phyloP scores from a whole-genome alignment of 2,329 filamentous ascomycete species.

The Aspergillus japonicus region DNA sequence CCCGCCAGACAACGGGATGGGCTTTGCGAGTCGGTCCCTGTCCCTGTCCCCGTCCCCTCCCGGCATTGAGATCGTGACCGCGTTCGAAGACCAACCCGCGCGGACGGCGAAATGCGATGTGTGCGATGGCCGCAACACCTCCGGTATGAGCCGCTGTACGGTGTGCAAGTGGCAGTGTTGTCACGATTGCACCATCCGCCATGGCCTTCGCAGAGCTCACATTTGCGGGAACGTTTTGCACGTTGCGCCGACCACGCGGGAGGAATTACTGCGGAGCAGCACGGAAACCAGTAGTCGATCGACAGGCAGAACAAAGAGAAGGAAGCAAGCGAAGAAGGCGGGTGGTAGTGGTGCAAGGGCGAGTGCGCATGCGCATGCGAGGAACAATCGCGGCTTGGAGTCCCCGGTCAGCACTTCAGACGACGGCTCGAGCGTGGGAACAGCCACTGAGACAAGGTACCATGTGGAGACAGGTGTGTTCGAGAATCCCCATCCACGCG shows the following conservation, averaged over 20 bases:
- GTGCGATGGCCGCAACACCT: slow-evolving; percentile 35
- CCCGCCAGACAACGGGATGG: not conserved
- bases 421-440: too few species aligned
- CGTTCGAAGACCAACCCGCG: slow-evolving; percentile 30
- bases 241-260: not conserved
- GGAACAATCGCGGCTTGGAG: too few species aligned
- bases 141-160: slow-evolving; percentile 33
- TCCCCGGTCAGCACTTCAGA: too few species aligned
- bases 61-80: not conserved
- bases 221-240: slow-evolving; percentile 7
- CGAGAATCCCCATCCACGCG: too few species aligned
- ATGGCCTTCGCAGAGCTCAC: slow-evolving; percentile 18
- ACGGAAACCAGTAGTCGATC: too few species aligned
- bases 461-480: too few species aligned
- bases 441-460: too few species aligned
- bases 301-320: not conserved
- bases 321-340: not conserved
- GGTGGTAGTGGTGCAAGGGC: too few species aligned
- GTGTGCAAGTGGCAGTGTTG: slow-evolving; percentile 39
- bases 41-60: not conserved
- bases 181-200: slow-evolving; percentile 26
- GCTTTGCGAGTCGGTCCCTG: not conserved
- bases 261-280: not conserved
- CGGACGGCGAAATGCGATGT: slow-evolving; percentile 41
- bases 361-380: too few species aligned